Conservation (phyloP, 139 green algal genomes). For the Chlorella ohadii region DNA sequence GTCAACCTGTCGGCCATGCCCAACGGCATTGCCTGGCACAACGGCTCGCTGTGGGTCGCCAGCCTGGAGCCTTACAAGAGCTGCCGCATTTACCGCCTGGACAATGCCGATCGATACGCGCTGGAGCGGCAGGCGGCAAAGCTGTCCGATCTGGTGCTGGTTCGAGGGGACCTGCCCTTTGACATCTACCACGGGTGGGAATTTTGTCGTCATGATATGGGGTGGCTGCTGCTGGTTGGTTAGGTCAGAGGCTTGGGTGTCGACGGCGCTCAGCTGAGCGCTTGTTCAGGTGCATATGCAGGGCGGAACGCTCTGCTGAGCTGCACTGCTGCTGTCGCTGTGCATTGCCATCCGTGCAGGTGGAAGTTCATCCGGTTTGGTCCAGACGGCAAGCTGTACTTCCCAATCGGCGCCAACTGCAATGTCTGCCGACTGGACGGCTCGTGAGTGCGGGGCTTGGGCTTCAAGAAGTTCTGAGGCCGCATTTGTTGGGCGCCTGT, state of each 20-base stretch:
- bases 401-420: constrained; percentile 40
- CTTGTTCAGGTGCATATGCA: no score
- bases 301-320: no score
- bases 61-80: not conserved
- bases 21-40: constrained; percentile 45
- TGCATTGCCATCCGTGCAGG: not conserved
- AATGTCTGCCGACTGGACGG: constrained; percentile 29
- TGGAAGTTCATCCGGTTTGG: constrained; percentile 44
- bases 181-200: constrained; percentile 7
- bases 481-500: no score
- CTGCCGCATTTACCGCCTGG: constrained; percentile 22
- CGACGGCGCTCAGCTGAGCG: no score
- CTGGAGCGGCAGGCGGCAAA: not conserved
- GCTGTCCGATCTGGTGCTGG: constrained; percentile 2
- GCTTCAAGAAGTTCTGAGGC: no score
- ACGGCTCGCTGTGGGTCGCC: constrained; percentile 41
- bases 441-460: not conserved
- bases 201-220: not conserved
- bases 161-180: constrained; percentile 24
- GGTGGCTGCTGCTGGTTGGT: no score
- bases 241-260: no score
- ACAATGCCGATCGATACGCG: constrained; percentile 25
- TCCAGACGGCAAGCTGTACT: constrained; percentile 44
- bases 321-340: no score
- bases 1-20: constrained; percentile 5